Evolutionary conservation across 768 basidiomycete genomes (phyloP).

Genomic region (Trametes cingulata): DNA sequence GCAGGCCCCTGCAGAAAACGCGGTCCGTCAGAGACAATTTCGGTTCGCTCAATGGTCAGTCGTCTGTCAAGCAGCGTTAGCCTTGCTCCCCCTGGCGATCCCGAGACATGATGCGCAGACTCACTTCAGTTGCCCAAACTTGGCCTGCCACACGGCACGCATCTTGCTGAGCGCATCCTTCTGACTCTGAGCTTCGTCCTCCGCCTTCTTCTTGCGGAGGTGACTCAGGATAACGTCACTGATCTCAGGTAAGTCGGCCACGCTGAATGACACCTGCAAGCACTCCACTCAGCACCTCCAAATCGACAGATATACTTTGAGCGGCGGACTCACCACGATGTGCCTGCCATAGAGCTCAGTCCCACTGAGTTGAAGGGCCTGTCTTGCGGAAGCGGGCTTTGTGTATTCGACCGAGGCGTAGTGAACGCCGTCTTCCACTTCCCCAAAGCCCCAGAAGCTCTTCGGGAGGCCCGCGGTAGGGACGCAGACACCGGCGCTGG

Average conservation of each 20-base stretch:
- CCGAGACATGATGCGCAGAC: neutral
- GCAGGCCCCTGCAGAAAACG: neutral
- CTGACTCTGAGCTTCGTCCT: no score
- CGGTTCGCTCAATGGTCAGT: slow-evolving; percentile 12
- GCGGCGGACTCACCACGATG: slow-evolving; percentile 43
- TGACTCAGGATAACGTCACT: slow-evolving; percentile 3
- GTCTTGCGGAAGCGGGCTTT: slow-evolving; percentile 36
- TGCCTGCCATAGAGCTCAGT: slow-evolving; percentile 37
- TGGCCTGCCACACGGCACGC: slow-evolving; percentile 11
- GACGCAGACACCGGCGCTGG: slow-evolving; percentile 28
- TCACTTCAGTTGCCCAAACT: slow-evolving; percentile 14
- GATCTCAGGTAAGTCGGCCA: slow-evolving; percentile 37
- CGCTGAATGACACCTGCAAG: slow-evolving; percentile 21
- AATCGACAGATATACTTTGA: neutral
- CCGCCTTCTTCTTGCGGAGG: slow-evolving; percentile 2
- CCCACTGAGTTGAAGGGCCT: slow-evolving; percentile 45
- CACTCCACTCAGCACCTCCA: neutral
- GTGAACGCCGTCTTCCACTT: slow-evolving; percentile 24
- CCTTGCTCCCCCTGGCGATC: neutral
- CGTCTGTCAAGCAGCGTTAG: slow-evolving; percentile 3
- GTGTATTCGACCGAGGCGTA: slow-evolving; percentile 56
- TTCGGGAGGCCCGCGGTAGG: slow-evolving; percentile 9
- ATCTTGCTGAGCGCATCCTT: slow-evolving; percentile 3
- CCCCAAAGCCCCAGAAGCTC: neutral
- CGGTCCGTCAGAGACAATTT: slow-evolving; percentile 7